A percentile compares a stretch with the other conserved stretches of the same genome.
These are phyloP conservation scores for Urochloa ruziziensis DNA, from an alignment of 176 grass and related monocot genomes.

Conservation along the genomic window DNA sequence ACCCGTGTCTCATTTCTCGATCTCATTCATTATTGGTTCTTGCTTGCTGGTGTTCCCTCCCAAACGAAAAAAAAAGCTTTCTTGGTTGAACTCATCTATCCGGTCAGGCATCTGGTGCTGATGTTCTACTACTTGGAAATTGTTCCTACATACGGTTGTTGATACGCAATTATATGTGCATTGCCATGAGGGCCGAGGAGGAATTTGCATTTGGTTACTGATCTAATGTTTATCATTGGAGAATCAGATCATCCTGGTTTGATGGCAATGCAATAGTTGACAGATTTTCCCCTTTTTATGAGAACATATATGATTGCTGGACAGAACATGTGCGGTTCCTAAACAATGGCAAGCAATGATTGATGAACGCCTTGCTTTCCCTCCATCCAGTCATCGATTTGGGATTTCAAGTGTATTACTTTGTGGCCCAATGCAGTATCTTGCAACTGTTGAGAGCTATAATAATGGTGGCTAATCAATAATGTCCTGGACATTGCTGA, in stretches of 20 bases:
- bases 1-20: background rate
- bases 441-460: background rate
- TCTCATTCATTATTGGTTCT: background rate
- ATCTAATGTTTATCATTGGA: background rate
- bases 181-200: background rate
- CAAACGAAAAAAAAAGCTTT: background rate
- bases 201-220: background rate
- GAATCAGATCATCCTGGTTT: background rate
- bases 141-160: background rate
- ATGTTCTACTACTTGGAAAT: background rate
- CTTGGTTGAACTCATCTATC: background rate
- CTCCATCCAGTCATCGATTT: background rate
- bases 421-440: background rate
- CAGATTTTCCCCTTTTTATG: background rate
- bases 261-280: background rate
- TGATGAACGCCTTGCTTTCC: background rate
- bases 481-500: background rate
- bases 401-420: background rate
- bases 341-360: background rate
- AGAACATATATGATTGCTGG: background rate
- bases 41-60: background rate
- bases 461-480: background rate
- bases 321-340: background rate
- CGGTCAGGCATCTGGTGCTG: background rate
- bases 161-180: background rate